Conservation (phyloP, 441 rosid genomes). For the Pelargonium cotyledonis region DNA sequence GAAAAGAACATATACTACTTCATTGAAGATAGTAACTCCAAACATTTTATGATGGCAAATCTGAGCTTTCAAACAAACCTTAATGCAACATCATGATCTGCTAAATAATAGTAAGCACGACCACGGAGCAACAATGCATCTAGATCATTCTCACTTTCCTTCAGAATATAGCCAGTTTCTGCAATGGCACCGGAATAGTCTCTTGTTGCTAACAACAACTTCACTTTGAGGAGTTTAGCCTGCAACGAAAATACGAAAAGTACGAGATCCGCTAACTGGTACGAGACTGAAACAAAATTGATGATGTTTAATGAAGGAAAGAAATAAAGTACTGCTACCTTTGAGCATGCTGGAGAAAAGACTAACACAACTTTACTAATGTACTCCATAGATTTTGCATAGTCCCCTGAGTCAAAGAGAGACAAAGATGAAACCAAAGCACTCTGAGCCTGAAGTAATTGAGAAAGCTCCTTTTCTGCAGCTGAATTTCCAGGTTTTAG, state of each 20-base stretch:
- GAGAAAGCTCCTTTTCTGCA: conserved; percentile 92
- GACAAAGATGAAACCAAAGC: conserved; percentile 59
- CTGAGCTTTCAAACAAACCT: conserved; percentile 38
- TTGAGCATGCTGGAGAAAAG: conserved; percentile 81
- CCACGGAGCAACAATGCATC: conserved; percentile 96
- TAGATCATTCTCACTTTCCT: conserved; percentile 76
- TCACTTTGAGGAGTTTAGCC: conserved; percentile 66
- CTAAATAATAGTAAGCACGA: conserved; percentile 92
- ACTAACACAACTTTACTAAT: conserved; percentile 84
- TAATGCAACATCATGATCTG: conserved; percentile 92
- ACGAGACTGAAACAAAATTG: not conserved
- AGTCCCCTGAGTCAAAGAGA: conserved; percentile 62
- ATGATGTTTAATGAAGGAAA: not conserved
- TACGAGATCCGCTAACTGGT: not conserved
- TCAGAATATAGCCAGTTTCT: conserved; percentile 76
- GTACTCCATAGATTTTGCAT: conserved; percentile 62
- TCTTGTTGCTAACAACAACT: conserved; percentile 55
- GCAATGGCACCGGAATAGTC: conserved; percentile 79
- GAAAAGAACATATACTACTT: conserved; percentile 23
- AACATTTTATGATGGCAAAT: not conserved
- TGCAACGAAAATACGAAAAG: too few species aligned
- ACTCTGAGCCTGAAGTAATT: conserved; percentile 71
- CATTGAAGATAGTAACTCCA: conserved; percentile 14
- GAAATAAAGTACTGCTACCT: conserved; percentile 35
- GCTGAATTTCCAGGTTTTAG: conserved; percentile 52